Base-by-base conservation (phyloP, 768 basidiomycete genomes). In the Cubamyces lactineus region DNA sequence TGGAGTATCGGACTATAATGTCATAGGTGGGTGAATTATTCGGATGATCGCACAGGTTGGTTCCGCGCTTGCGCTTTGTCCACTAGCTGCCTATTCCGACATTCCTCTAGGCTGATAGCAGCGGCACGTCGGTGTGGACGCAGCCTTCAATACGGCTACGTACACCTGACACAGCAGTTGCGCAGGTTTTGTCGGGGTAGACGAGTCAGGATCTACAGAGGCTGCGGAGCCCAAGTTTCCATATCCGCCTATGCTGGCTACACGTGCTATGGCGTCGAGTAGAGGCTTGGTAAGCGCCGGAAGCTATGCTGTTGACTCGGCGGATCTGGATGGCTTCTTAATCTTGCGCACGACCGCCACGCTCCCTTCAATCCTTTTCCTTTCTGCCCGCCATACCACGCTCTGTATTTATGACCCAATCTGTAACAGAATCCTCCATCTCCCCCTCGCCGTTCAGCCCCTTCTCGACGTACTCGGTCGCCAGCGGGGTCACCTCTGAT, bases 401-500 rank as follows among this genome's bases (percentile, higher is more conserved):
- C 45, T 55, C 42, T 21, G 45, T 64, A 60, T 64, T 64, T 64
- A 72, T 73, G 75, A 64, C 72, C 43, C 67, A 68, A 34, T 71
- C 75, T 42, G 61, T 74, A 19, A 76, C 76, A 41, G 75, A 76
- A 49, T 72, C 75, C 11, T 72, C 75, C 16, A 66, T 74, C 43
- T 75, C 75, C 17, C 74, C 76, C 39, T 66, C 72, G 24, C 74
- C 76, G 12, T 73, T 77, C 72, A 76, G 76, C 70, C 76, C 76
- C 66, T 77, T 77, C 69, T 75, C 75, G 30, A 69, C 70, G 58
- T 61, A 70, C 64, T 71, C 62, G 34, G 70, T 52, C 58, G 71
- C 67, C 39, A 74, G 74, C 57, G 76, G 73, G 40, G 72, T 71
- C 39, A 77, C 76, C 30, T 77, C 76, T 16, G 76, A 77, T 53